A percentile compares a stretch with the other conserved stretches of the same genome.
Evolutionary conservation across 345 rosid genomes (phyloP).

Genomic region (Gynandropsis gynandra): DNA sequence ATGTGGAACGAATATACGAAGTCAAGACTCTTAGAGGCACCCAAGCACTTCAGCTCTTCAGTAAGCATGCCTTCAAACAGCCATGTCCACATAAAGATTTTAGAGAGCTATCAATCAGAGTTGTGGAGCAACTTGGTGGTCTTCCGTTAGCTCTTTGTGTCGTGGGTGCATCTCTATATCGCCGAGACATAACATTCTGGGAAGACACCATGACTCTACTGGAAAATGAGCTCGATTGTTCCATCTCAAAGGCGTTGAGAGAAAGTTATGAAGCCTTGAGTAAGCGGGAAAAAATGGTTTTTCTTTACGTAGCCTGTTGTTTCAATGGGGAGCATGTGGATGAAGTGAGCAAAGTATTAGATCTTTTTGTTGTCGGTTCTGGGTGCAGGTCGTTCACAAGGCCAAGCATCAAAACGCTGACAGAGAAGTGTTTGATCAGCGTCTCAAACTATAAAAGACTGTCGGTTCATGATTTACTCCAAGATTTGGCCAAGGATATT

Average conservation of each 20-base stretch:
- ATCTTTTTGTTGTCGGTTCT: conserved; percentile 16
- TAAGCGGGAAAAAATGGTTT: conserved; percentile 14
- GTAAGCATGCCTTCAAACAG: conserved; percentile 19
- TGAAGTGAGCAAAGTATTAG: conserved; percentile 10
- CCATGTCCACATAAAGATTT: conserved; percentile 8
- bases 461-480: conserved; percentile 27
- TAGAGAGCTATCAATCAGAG: conserved; percentile 1
- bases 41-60: conserved; percentile 26
- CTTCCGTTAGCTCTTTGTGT: conserved; percentile 30
- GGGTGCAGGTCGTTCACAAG: too few relatives aligned
- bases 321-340: conserved; percentile 22
- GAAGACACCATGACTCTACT: conserved; percentile 11
- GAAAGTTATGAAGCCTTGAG: conserved; percentile 20
- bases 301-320: conserved; percentile 19
- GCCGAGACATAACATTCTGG: conserved; percentile 11
- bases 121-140: conserved; percentile 25
- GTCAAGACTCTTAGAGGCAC: conserved; percentile 17
- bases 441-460: conserved; percentile 14
- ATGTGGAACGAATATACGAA: conserved; percentile 4
- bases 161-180: conserved; percentile 22
- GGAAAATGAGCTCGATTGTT: conserved; percentile 10
- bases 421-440: conserved; percentile 21
- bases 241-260: conserved; percentile 8
- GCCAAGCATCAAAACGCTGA: conserved; percentile 4
- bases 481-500: conserved; percentile 24